Conservation (phyloP, 345 rosid species). For the Aurinia saxatilis region DNA sequence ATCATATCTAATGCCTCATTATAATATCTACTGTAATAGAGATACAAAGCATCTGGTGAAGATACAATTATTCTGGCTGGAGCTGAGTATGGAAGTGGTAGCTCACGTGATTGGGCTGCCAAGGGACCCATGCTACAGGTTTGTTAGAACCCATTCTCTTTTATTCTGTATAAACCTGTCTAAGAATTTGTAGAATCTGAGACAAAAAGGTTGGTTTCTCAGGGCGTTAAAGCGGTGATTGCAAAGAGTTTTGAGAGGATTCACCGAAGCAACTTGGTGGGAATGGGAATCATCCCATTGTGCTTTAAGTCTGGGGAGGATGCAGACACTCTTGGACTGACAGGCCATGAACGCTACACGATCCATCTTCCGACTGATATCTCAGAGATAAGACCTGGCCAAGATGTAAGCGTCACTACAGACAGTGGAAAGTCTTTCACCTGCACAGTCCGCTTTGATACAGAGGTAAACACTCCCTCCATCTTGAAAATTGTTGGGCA, state of each 20-base stretch:
- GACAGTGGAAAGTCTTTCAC: conserved; percentile 81
- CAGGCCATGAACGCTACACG: conserved; percentile 82
- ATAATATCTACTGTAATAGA: conserved; percentile 41
- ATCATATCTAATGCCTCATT: not conserved
- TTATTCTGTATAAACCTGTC: not conserved
- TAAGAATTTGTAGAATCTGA: not conserved
- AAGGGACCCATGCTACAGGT: conserved; percentile 98
- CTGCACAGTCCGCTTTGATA: conserved; percentile 91
- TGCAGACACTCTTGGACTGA: conserved; percentile 77
- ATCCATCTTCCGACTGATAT: conserved; percentile 76
- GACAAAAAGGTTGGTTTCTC: conserved; percentile 17
- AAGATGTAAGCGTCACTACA: conserved; percentile 82
- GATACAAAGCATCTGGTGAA: conserved; percentile 65
- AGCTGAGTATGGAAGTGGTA: conserved; percentile 99
- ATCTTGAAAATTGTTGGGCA: not conserved
- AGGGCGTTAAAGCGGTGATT: conserved; percentile 98
- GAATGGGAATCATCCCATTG: conserved; percentile 96
- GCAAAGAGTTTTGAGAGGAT: conserved; percentile 98
- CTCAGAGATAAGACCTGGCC: conserved; percentile 82
- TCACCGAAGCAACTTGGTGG: conserved; percentile 95
- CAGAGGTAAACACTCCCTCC: conserved; percentile 55
- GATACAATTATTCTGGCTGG: conserved; percentile 91
- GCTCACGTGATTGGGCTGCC: conserved; percentile 99
- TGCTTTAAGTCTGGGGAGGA: conserved; percentile 96
- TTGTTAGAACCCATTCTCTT: not conserved